Percentiles rank a stretch among this genome's conserved stretches.
Evolutionary conservation across 73 alveolate genomes (phyloP).

Genomic region (Blepharisma stoltei): DNA sequence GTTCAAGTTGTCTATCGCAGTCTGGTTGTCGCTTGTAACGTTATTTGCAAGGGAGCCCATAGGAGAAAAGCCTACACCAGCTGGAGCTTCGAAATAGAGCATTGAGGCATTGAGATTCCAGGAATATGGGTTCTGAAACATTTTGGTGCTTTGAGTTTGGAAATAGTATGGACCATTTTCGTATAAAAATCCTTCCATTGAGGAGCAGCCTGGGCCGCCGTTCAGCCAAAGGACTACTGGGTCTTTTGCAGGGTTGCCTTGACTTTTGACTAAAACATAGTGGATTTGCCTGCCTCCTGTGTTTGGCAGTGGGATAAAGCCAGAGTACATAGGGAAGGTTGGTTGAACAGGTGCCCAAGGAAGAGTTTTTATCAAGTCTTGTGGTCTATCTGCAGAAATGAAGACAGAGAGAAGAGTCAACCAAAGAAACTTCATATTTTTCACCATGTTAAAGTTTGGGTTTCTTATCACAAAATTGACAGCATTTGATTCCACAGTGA

Average conservation of each 20-base stretch:
- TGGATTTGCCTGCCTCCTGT: background rate
- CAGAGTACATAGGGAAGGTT: background rate
- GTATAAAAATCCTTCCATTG: conserved; percentile 66
- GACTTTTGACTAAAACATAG: background rate
- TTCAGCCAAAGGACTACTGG: conserved; percentile 65
- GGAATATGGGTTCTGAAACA: conserved; percentile 59
- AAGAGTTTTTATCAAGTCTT: no score
- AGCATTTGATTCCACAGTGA: no score
- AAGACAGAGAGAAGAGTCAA: no score
- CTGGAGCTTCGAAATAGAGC: conserved; percentile 68
- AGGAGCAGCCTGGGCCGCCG: conserved; percentile 97
- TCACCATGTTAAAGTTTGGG: no score
- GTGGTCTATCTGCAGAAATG: no score
- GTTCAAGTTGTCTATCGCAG: conserved; percentile 60
- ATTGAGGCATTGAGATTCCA: conserved; percentile 75
- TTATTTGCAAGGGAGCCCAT: conserved; percentile 35
- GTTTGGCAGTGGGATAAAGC: background rate
- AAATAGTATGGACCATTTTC: conserved; percentile 84
- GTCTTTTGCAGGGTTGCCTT: background rate
- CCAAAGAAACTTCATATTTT: no score
- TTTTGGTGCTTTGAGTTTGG: conserved; percentile 40
- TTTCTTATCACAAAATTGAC: no score
- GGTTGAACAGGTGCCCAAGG: background rate
- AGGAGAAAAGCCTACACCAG: conserved; percentile 63
- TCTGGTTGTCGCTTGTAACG: conserved; percentile 42